Conservation (phyloP, 192 early-diverging fungal species). For the Coemansia sp. region DNA sequence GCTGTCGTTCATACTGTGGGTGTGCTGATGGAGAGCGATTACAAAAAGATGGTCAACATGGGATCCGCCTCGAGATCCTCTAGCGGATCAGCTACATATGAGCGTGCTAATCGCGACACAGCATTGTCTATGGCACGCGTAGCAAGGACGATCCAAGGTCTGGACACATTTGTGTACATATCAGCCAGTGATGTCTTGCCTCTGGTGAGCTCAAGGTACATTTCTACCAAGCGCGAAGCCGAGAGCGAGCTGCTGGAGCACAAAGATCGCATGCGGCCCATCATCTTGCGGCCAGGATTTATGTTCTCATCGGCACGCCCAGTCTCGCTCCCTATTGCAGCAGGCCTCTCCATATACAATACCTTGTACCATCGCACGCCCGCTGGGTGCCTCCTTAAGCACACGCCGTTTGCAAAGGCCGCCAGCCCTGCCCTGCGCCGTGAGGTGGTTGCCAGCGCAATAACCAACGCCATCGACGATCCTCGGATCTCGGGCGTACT, state of each 20-base stretch:
- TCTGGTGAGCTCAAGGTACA: slow-evolving; percentile 63
- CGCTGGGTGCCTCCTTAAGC: slow-evolving; percentile 32
- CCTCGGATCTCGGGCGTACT: slow-evolving; percentile 34
- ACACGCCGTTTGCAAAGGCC: slow-evolving; percentile 45
- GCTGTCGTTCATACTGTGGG: slow-evolving; percentile 76
- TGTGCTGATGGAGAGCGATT: slow-evolving; percentile 68
- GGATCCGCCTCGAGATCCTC: slow-evolving; percentile 17
- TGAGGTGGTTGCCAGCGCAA: slow-evolving; percentile 47
- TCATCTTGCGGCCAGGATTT: slow-evolving; percentile 64
- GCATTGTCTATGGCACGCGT: slow-evolving; percentile 62
- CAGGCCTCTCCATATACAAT: slow-evolving; percentile 55
- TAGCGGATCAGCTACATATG: slow-evolving; percentile 57
- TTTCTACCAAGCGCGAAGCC: slow-evolving; percentile 75
- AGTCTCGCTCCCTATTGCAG: slow-evolving; percentile 61
- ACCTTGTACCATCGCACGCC: slow-evolving; percentile 34
- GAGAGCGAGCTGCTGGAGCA: slow-evolving; percentile 61
- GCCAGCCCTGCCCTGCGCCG: slow-evolving; percentile 41
- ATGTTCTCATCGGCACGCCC: slow-evolving; percentile 66
- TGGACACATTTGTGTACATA: slow-evolving; percentile 66
- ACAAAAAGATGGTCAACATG: slow-evolving; percentile 62
- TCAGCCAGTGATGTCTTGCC: slow-evolving; percentile 69
- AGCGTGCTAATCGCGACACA: slow-evolving; percentile 70
- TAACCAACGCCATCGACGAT: slow-evolving; percentile 36
- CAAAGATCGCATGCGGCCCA: slow-evolving; percentile 47
- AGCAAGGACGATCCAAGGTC: slow-evolving; percentile 48